phyloP scores from a whole-genome alignment of 495 filamentous ascomycete species.

The Neohortaea acidophila region DNA sequence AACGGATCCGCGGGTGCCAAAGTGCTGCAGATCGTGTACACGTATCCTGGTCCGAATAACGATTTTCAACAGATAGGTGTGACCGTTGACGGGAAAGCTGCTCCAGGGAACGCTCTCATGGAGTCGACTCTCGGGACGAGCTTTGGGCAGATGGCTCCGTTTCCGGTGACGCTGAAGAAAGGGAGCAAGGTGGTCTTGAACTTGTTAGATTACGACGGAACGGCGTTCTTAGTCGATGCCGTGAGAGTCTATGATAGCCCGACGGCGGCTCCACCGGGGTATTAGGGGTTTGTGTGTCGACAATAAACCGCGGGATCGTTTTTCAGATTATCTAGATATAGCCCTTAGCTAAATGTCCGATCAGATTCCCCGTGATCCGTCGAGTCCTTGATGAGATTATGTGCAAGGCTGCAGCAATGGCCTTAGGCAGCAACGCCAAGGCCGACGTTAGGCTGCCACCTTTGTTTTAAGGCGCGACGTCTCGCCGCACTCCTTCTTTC shows the following conservation, averaged over 20 bases:
- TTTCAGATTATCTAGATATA: too few relatives aligned
- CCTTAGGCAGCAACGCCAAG: too few relatives aligned
- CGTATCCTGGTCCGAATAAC: neutral
- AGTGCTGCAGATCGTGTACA: neutral
- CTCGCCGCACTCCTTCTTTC: too few relatives aligned
- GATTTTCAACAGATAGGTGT: neutral
- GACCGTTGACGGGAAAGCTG: neutral
- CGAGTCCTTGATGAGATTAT: too few relatives aligned
- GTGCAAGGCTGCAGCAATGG: too few relatives aligned
- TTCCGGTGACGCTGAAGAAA: neutral
- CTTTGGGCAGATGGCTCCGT: neutral
- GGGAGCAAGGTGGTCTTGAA: neutral
- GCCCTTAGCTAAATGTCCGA: too few relatives aligned
- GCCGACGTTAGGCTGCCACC: too few relatives aligned
- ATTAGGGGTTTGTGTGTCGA: too few relatives aligned
- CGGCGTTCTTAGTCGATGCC: neutral
- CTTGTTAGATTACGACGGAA: neutral
- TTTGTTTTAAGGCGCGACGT: too few relatives aligned
- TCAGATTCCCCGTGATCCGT: too few relatives aligned
- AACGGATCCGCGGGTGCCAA: neutral
- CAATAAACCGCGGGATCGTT: too few relatives aligned
- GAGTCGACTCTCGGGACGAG: neutral
- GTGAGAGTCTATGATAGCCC: slow-evolving; percentile 1
- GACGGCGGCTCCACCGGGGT: too few relatives aligned
- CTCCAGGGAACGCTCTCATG: neutral